A percentile compares a stretch with the other conserved stretches of the same genome.
Conservation (phyloP, 2,329 filamentous ascomycete genomes). For the Neocucurbitaria cava region DNA sequence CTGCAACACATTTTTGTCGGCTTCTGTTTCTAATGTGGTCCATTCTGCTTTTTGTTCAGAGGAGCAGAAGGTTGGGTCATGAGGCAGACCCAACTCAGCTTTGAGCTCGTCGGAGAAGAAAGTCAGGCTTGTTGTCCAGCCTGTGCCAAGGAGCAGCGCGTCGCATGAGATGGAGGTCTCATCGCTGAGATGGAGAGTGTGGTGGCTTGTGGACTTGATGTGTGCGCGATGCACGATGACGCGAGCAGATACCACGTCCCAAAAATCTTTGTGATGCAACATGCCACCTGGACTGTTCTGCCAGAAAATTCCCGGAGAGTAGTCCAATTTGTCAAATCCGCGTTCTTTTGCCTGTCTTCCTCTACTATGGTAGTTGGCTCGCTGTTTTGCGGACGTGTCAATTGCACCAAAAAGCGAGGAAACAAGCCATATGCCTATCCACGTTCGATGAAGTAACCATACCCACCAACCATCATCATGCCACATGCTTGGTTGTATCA, state of each 20-base stretch:
- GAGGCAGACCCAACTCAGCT: slow-evolving; percentile 13
- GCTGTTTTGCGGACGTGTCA: slow-evolving; percentile 4
- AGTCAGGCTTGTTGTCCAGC: slow-evolving; percentile 19
- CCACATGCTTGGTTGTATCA: slow-evolving; percentile 11
- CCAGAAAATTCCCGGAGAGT: slow-evolving; percentile 15
- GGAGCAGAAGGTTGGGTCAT: neutral
- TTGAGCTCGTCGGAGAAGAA: slow-evolving; percentile 12
- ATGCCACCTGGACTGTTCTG: slow-evolving; percentile 31
- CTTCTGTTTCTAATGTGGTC: slow-evolving; percentile 10
- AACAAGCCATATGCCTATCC: slow-evolving; percentile 9
- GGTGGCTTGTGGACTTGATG: slow-evolving; percentile 16
- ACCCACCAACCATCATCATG: slow-evolving; percentile 13
- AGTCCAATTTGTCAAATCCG: slow-evolving; percentile 25
- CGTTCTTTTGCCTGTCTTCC: slow-evolving; percentile 8
- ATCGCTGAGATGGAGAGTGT: slow-evolving; percentile 14
- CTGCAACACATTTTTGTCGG: slow-evolving; percentile 6
- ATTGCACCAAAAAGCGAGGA: slow-evolving; percentile 6
- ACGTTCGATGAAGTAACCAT: slow-evolving; percentile 18
- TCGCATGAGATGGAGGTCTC: slow-evolving; percentile 26
- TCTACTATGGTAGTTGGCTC: slow-evolving; percentile 9
- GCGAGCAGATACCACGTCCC: slow-evolving; percentile 24
- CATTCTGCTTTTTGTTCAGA: slow-evolving; percentile 8
- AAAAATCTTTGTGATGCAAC: slow-evolving; percentile 34
- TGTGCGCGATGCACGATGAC: slow-evolving; percentile 30
- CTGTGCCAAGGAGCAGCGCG: slow-evolving; percentile 35